These are phyloP conservation scores for Chamaecrista fasciculata DNA, from an alignment of 306 rosid genomes.

Conservation along the genomic window DNA sequence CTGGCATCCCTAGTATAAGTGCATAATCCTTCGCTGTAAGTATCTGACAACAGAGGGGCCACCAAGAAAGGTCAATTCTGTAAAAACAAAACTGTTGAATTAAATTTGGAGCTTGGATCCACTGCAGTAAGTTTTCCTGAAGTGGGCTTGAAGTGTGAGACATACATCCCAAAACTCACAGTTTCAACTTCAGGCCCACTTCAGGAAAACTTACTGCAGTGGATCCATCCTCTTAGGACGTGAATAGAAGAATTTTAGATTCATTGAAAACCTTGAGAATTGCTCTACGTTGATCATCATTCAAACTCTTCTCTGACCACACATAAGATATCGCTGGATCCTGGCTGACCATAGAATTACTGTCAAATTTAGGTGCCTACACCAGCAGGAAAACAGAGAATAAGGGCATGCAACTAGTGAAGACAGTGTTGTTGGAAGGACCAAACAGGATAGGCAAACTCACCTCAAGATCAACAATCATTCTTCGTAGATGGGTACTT, in stretches of 20 bases:
- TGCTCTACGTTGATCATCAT: slow-evolving; percentile 87
- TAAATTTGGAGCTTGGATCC: slow-evolving; percentile 14
- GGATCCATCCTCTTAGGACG: too few species aligned
- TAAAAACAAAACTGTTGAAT: slow-evolving; percentile 16
- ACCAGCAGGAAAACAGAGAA: slow-evolving; percentile 21
- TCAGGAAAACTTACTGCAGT: too few species aligned
- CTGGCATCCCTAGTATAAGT: slow-evolving; percentile 98
- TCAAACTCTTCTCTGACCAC: slow-evolving; percentile 74
- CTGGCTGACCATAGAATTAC: slow-evolving; percentile 76
- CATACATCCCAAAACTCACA: too few species aligned
- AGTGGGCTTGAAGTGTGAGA: too few species aligned
- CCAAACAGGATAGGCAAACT: slow-evolving; percentile 25
- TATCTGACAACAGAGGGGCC: slow-evolving; percentile 52
- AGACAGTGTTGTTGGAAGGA: not conserved
- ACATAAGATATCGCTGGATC: slow-evolving; percentile 90
- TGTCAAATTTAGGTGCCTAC: slow-evolving; percentile 92
- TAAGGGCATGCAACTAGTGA: slow-evolving; percentile 20
- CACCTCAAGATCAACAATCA: slow-evolving; percentile 90
- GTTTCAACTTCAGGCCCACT: too few species aligned
- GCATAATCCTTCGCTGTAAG: slow-evolving; percentile 88
- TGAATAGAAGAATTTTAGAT: slow-evolving; percentile 23
- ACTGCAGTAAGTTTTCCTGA: too few species aligned
- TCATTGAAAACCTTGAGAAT: slow-evolving; percentile 69
- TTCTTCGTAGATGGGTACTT: slow-evolving; percentile 68
- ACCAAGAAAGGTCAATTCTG: slow-evolving; percentile 23